Percentiles rank a stretch among this genome's conserved stretches.
Conservation (phyloP, 345 rosid species). For the Eucalyptus rudis region DNA sequence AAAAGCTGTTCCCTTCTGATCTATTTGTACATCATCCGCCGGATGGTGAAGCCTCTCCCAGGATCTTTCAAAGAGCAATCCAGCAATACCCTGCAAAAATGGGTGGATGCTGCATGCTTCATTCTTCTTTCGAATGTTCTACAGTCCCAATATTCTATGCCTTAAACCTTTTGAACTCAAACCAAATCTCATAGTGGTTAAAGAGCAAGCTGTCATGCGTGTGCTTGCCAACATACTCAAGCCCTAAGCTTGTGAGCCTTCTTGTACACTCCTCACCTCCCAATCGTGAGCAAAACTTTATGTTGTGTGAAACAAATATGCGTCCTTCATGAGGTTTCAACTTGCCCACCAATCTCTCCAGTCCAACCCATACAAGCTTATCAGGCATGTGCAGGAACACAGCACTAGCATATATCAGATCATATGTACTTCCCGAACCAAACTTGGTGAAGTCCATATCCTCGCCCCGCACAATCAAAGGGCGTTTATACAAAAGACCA, state of each 20-base stretch:
- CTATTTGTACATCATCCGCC: background rate
- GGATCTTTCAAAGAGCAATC: background rate
- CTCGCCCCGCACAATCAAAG: constrained; percentile 70
- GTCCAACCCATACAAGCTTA: constrained; percentile 86
- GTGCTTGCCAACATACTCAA: constrained; percentile 61
- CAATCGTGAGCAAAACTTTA: constrained; percentile 79
- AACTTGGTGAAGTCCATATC: constrained; percentile 86
- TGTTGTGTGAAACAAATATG: constrained; percentile 85
- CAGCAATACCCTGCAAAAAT: background rate
- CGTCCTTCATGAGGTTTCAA: constrained; percentile 73
- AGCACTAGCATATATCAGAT: constrained; percentile 90
- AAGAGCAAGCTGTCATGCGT: constrained; percentile 88
- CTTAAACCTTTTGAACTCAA: constrained; percentile 51
- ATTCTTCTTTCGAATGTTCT: background rate
- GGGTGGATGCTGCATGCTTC: background rate
- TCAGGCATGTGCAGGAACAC: constrained; percentile 98
- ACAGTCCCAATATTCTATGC: constrained; percentile 9
- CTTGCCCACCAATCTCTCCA: constrained; percentile 59
- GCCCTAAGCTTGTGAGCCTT: constrained; percentile 68
- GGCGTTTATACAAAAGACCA: constrained; percentile 79
- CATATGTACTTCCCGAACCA: constrained; percentile 46
- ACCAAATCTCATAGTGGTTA: constrained; percentile 96
- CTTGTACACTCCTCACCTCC: constrained; percentile 68
- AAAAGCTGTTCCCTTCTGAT: background rate
- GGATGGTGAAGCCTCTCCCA: background rate